Base-by-base conservation (phyloP, 2,329 filamentous ascomycete species). In the Alternaria consortialis region DNA sequence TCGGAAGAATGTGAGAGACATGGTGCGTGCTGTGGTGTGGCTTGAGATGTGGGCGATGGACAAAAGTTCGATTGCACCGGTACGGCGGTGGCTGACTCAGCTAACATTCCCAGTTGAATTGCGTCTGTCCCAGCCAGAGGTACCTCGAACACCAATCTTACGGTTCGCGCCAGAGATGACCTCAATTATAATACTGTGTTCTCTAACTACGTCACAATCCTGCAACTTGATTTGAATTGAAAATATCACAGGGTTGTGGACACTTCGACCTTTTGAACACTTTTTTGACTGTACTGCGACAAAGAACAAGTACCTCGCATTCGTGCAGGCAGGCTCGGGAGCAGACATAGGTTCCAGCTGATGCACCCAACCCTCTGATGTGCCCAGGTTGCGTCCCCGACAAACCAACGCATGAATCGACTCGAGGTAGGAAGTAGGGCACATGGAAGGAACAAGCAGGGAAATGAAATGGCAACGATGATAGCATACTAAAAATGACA, bases 1-100 rank as follows among this genome's bases (percentile, higher is more conserved):
- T 58, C 68, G 74, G 48, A 82, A 73, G 53, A 81, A 68, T 62
- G 77, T 77, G 62, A 78, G 69, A 46, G 80, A 71, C 80, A 82
- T 82, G 54, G 66, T 60, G 61, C 52, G 31, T n/a, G 56, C 13
- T 39, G 50, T 40, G 56, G 54, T 57, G 48, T 50, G 42, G 25
- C 46, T 52, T 32, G 27, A 44, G 44, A 5, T 50, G 43, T 53
- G 20, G 29, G 50, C 23, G 1, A 25, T 58, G 44, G 42, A 42
- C 50, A 55, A 63, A 66, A 64, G 65, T 64, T 68, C 48, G 46
- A 51, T 60, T 63, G 40, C 53, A 25, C 11, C 5, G 20, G 39
- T 2, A 52, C 50, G 42, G 42, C 27, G 32, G 29, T 27, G 15
- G 60, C 53, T 65, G 63, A 65, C 60, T 65, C 62, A 65, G 62